Evolutionary conservation across 176 grass and related monocot genomes (phyloP).

Genomic region (Zizania latifolia): DNA sequence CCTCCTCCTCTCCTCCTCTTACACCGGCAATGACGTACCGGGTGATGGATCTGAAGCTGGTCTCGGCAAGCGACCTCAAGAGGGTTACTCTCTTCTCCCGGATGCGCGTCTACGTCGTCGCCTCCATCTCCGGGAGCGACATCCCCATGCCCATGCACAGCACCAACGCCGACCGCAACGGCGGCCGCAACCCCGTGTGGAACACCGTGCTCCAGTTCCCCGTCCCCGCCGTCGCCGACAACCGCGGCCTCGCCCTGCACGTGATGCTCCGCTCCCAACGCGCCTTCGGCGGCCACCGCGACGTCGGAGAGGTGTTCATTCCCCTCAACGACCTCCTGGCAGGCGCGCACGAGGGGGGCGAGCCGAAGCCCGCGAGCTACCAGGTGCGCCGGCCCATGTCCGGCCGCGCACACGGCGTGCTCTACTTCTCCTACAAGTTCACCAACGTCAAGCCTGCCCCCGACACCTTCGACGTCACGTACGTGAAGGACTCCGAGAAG

Average conservation of each 20-base stretch:
- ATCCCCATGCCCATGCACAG: conserved; percentile 22
- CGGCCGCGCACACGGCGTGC: conserved; percentile 51
- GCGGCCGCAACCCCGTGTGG: conserved; percentile 51
- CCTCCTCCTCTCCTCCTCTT: not conserved
- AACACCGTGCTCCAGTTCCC: conserved; percentile 3
- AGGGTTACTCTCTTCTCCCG: conserved; percentile 55
- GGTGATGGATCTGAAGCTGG: conserved; percentile 52
- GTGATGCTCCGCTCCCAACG: conserved; percentile 41
- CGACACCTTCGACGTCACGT: not conserved
- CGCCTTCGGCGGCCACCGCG: conserved; percentile 31
- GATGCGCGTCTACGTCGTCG: conserved; percentile 60
- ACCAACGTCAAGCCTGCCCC: not conserved
- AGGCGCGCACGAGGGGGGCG: not conserved
- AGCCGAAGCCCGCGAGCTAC: conserved; percentile 48
- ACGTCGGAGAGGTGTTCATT: conserved; percentile 62
- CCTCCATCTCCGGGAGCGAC: conserved; percentile 48
- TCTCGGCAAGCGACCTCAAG: conserved; percentile 76
- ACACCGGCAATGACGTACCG: conserved; percentile 29
- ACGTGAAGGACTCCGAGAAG: not conserved
- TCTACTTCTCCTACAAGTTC: conserved; percentile 64
- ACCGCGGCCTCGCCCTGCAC: not conserved
- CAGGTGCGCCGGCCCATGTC: conserved; percentile 52
- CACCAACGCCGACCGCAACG: conserved; percentile 41
- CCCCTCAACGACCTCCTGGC: conserved; percentile 53
- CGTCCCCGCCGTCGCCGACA: not conserved